A percentile compares a stretch with the other conserved stretches of the same genome.
phyloP scores from a whole-genome alignment of 2,329 filamentous ascomycete species.

The Penicillium sclerotigenum region DNA sequence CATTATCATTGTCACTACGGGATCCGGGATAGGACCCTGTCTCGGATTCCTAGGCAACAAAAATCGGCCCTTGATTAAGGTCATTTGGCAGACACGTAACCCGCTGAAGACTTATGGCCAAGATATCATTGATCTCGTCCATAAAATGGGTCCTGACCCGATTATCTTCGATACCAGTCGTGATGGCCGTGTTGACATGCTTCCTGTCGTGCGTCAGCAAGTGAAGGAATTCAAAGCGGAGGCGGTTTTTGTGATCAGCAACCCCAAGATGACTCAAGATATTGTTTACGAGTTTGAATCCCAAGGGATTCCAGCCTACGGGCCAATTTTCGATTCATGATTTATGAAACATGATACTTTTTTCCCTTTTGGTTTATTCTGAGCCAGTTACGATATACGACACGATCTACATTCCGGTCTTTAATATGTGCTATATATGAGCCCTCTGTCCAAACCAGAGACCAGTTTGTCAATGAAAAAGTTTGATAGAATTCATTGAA shows the following conservation, averaged over 20 bases:
- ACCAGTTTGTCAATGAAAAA: neutral
- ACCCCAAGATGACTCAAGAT: slow-evolving; percentile 63
- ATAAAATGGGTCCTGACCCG: slow-evolving; percentile 58
- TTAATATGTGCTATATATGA: neutral
- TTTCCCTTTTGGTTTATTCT: neutral
- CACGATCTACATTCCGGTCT: neutral
- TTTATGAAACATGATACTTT: slow-evolving; percentile 1
- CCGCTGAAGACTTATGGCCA: slow-evolving; percentile 62
- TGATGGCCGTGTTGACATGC: slow-evolving; percentile 60
- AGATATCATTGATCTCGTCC: slow-evolving; percentile 56
- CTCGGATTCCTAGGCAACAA: slow-evolving; percentile 57
- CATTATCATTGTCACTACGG: slow-evolving; percentile 66
- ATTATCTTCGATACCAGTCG: slow-evolving; percentile 64
- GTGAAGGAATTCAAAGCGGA: slow-evolving; percentile 52
- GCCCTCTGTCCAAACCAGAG: neutral
- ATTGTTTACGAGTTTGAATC: slow-evolving; percentile 67
- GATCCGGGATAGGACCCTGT: slow-evolving; percentile 69
- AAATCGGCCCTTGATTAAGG: slow-evolving; percentile 46
- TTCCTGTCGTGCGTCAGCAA: slow-evolving; percentile 55
- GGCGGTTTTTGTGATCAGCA: slow-evolving; percentile 70
- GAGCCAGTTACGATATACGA: neutral
- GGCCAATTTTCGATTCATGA: slow-evolving; percentile 69
- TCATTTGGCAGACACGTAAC: slow-evolving; percentile 67
- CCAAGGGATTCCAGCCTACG: slow-evolving; percentile 64
- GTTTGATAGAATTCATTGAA: neutral